Conservation (phyloP, 345 rosid genomes). For the Aquilaria yunnanensis region DNA sequence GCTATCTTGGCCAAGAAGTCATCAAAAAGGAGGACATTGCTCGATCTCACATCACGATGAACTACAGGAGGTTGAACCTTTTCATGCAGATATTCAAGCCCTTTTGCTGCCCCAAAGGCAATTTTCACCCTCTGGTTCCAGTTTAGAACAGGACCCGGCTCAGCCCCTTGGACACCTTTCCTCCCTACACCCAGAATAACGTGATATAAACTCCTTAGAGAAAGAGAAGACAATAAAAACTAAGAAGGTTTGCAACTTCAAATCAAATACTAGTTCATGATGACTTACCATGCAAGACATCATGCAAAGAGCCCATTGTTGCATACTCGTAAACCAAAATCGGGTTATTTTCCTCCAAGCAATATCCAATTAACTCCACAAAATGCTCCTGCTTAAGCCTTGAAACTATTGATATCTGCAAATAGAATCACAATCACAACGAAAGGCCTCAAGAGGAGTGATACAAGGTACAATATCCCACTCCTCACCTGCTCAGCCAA, state of each 20-base stretch:
- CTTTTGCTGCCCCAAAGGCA: constrained; percentile 82
- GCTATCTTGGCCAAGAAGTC: constrained; percentile 77
- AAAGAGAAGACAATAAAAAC: neutral
- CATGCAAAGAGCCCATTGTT: constrained; percentile 74
- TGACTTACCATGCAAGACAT: constrained; percentile 61
- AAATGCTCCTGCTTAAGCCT: constrained; percentile 78
- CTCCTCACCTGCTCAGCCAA: constrained; percentile 64
- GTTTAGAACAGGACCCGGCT: constrained; percentile 72
- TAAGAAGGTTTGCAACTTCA: neutral
- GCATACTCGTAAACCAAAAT: constrained; percentile 71
- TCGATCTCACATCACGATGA: constrained; percentile 83
- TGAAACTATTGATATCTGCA: constrained; percentile 72
- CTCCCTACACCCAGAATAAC: constrained; percentile 38
- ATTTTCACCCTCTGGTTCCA: constrained; percentile 84
- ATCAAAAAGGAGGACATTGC: constrained; percentile 82
- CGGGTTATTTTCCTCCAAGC: constrained; percentile 58
- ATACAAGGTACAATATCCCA: neutral
- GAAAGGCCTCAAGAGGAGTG: no score
- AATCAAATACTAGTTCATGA: no score
- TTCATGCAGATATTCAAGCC: constrained; percentile 84
- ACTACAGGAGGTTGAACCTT: constrained; percentile 79
- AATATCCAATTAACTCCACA: constrained; percentile 72
- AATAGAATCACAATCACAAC: neutral
- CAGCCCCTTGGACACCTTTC: constrained; percentile 87
- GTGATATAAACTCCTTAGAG: no score